Evolutionary conservation across 2,329 filamentous ascomycete genomes (phyloP).

Genomic region (Thelonectria discophora): DNA sequence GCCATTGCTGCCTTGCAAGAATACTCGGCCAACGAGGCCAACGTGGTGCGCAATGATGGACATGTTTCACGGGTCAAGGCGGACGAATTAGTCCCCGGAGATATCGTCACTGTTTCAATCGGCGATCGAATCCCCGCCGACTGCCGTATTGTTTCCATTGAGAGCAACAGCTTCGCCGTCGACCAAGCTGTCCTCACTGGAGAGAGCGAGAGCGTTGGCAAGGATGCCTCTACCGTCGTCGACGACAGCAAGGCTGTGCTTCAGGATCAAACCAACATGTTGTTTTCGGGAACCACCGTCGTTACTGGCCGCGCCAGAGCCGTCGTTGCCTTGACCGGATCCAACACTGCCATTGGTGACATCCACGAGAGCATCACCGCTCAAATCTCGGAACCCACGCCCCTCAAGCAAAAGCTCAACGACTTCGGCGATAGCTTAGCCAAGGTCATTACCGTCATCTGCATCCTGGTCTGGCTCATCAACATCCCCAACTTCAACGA

Average conservation of each 20-base stretch:
- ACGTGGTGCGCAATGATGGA: constrained; percentile 83
- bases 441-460: constrained; percentile 98
- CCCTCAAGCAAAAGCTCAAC: constrained; percentile 97
- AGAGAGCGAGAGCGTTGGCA: constrained; percentile 96
- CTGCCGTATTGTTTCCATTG: constrained; percentile 86
- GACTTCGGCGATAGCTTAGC: constrained; percentile 96
- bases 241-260: constrained; percentile 87
- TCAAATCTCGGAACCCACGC: constrained; percentile 97
- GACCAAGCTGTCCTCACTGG: constrained; percentile 98
- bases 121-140: constrained; percentile 95
- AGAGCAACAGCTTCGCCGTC: constrained; percentile 96
- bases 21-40: constrained; percentile 98
- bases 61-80: constrained; percentile 85
- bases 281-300: constrained; percentile 98
- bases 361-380: constrained; percentile 99
- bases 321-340: constrained; percentile 88
- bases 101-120: constrained; percentile 86
- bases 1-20: constrained; percentile 97
- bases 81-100: constrained; percentile 95
- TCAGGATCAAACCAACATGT: constrained; percentile 97
- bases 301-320: constrained; percentile 93
- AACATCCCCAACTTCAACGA: constrained; percentile 98
- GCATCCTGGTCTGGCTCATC: constrained; percentile 96
- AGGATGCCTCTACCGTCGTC: constrained; percentile 74
- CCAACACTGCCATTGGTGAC: constrained; percentile 93